These are phyloP conservation scores for Hansenula lynferdii DNA, from an alignment of 1,139 yeast species.

Conservation along the genomic window DNA sequence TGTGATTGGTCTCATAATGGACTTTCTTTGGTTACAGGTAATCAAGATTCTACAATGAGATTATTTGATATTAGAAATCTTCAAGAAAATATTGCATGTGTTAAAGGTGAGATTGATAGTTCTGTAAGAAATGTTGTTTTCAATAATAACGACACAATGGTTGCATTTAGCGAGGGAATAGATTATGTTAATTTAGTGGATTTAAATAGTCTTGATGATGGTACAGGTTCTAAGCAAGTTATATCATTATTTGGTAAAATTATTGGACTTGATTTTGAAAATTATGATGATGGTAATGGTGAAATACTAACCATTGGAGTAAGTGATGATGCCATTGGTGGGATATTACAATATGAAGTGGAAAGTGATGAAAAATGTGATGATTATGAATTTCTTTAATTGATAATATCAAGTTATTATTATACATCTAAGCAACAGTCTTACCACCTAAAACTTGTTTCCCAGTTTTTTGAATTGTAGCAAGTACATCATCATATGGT, in stretches of 20 bases:
- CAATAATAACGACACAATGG: slow-evolving; percentile 38
- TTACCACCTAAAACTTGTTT: slow-evolving; percentile 73
- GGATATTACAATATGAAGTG: slow-evolving; percentile 44
- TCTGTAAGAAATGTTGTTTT: slow-evolving; percentile 53
- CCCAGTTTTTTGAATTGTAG: slow-evolving; percentile 85
- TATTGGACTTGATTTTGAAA: slow-evolving; percentile 49
- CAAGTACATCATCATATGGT: slow-evolving; percentile 71
- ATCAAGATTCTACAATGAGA: slow-evolving; percentile 56
- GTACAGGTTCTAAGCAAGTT: slow-evolving; percentile 33
- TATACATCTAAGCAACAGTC: slow-evolving; percentile 17
- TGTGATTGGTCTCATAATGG: slow-evolving; percentile 54
- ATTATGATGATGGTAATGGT: slow-evolving; percentile 39
- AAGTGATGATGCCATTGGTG: slow-evolving; percentile 54
- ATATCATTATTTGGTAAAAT: slow-evolving; percentile 56
- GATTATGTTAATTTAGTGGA: slow-evolving; percentile 54
- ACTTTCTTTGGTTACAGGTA: slow-evolving; percentile 47
- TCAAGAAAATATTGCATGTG: slow-evolving; percentile 35
- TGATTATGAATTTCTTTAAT: slow-evolving; percentile 34
- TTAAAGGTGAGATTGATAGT: slow-evolving; percentile 28
- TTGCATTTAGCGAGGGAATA: slow-evolving; percentile 57
- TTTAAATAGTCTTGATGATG: slow-evolving; percentile 26
- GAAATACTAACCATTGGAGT: slow-evolving; percentile 50
- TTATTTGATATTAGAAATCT: slow-evolving; percentile 45
- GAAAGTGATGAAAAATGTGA: slow-evolving; percentile 34
- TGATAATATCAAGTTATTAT: neutral